Base-by-base conservation (phyloP, 306 rosid genomes). In the Quercus bicolor region DNA sequence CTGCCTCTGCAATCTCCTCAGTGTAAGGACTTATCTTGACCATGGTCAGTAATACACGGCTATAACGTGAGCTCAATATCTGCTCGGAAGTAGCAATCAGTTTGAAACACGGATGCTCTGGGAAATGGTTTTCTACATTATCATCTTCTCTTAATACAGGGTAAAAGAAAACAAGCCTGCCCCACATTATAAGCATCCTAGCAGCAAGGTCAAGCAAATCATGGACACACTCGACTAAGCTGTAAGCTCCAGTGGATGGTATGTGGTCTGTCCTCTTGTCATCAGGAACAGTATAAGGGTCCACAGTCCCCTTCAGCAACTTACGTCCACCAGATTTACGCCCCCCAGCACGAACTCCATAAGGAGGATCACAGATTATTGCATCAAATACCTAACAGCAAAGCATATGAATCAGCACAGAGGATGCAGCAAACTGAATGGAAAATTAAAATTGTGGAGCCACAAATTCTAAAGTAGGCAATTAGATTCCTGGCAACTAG, bases 331-430 rank as follows among this genome's bases (percentile, higher is more conserved):
- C 98, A 21, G 98, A 95, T 78, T 95, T 95, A 80, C 98, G 98
- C 9, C 97, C 98, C 37, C 98, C 97, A 56, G 98, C 98, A 79
- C 98, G 98, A 77, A 95, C 98, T 81, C 98, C 98, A n/a, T 95
- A 95, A 73, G 98, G 98, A 75, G 98, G 98, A 87, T 95, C 98
- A n/a, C 98, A 95, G 73, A 92, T 90, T 79, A 95, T 91, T 59
- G 98, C 98, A 84, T 95, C 93, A 83, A 92, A 92, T 55, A 92
- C 37, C 97, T 95, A 79, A 79, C 28, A 75, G 70, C 21, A 75
- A 80, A 56, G 56, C 56, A 64, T 51, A 21, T 53, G 57, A 75
- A 62, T 21, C 72, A 66, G 72, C 52, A 66, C 15, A 66, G 28
- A 43, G 40, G 75, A 66, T 15, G 23, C 45, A n/a, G 66, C 40